These are phyloP conservation scores for Venturia nashicola DNA, from an alignment of 2,329 filamentous ascomycete genomes.

Conservation along the genomic window DNA sequence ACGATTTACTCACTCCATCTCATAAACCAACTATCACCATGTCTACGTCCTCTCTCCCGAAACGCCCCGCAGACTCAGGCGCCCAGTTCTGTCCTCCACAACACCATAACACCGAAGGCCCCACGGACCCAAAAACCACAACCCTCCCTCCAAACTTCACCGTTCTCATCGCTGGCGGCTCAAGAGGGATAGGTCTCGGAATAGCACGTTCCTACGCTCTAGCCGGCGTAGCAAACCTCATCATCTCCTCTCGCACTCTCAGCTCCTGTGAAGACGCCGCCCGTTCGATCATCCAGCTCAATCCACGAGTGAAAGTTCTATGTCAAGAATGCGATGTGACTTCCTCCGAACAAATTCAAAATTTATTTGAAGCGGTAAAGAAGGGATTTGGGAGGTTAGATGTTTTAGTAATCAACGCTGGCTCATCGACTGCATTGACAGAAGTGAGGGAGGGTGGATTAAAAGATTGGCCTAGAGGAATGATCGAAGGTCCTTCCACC, in stretches of 20 bases:
- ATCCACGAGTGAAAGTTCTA: neutral
- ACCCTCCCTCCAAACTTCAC: slow-evolving; percentile 6
- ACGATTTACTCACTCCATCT: neutral
- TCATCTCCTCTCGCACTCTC: slow-evolving; percentile 6
- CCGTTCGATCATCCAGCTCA: neutral
- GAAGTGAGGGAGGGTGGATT: neutral
- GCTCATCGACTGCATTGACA: neutral
- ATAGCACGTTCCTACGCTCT: slow-evolving; percentile 3
- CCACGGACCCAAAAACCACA: slow-evolving; percentile 3
- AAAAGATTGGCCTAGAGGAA: slow-evolving; percentile 2
- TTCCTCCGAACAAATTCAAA: neutral
- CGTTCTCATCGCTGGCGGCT: slow-evolving; percentile 9
- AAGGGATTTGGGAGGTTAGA: slow-evolving; percentile 8
- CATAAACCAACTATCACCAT: neutral
- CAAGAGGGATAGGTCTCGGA: slow-evolving; percentile 7
- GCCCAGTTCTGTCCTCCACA: neutral
- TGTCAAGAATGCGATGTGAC: slow-evolving; percentile 5
- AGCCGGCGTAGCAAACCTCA: slow-evolving; percentile 1
- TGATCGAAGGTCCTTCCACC: neutral
- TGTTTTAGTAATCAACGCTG: slow-evolving; percentile 8
- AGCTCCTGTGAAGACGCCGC: neutral
- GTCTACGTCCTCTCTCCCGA: neutral
- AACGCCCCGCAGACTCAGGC: neutral
- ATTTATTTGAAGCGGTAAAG: neutral
- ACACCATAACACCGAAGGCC: slow-evolving; percentile 1